Percentiles rank a stretch among this genome's conserved stretches.
phyloP scores from a whole-genome alignment of 352 stramenopile species.

The Phytophthora idaei region DNA sequence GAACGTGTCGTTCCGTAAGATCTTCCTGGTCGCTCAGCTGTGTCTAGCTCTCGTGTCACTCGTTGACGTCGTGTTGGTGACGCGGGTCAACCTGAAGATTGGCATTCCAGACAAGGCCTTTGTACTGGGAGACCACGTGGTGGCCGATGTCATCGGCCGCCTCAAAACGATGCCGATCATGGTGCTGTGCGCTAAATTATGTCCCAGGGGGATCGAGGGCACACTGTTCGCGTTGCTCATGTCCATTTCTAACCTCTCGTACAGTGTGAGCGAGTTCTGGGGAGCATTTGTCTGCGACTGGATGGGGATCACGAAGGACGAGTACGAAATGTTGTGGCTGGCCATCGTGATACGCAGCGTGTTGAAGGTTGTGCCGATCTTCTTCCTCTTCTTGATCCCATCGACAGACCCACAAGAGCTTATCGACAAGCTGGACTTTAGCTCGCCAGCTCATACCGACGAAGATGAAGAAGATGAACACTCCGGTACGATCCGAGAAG shows the following conservation, averaged over 20 bases:
- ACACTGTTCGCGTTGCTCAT: slow-evolving; percentile 98
- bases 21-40: slow-evolving; percentile 90
- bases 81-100: slow-evolving; percentile 89
- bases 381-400: slow-evolving; percentile 89
- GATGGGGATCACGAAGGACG: slow-evolving; percentile 89
- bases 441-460: slow-evolving; percentile 6
- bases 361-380: slow-evolving; percentile 91
- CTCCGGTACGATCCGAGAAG: slow-evolving; percentile 45
- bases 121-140: slow-evolving; percentile 94
- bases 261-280: slow-evolving; percentile 93
- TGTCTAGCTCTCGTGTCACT: slow-evolving; percentile 73
- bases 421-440: slow-evolving; percentile 73
- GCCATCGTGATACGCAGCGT: slow-evolving; percentile 92
- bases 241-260: slow-evolving; percentile 96
- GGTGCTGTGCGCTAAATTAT: slow-evolving; percentile 94
- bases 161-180: slow-evolving; percentile 94
- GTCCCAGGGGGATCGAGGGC: slow-evolving; percentile 94
- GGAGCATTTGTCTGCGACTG: slow-evolving; percentile 89
- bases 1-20: slow-evolving; percentile 91
- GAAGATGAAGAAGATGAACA: slow-evolving; percentile 34
- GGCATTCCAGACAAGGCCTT: slow-evolving; percentile 96
- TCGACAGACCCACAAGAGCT: slow-evolving; percentile 74
- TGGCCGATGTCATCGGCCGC: slow-evolving; percentile 82
- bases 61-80: slow-evolving; percentile 90
- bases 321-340: slow-evolving; percentile 92